Evolutionary conservation across 2,329 filamentous ascomycete genomes (phyloP).

Genomic region (Trichoderma brevicompactum): DNA sequence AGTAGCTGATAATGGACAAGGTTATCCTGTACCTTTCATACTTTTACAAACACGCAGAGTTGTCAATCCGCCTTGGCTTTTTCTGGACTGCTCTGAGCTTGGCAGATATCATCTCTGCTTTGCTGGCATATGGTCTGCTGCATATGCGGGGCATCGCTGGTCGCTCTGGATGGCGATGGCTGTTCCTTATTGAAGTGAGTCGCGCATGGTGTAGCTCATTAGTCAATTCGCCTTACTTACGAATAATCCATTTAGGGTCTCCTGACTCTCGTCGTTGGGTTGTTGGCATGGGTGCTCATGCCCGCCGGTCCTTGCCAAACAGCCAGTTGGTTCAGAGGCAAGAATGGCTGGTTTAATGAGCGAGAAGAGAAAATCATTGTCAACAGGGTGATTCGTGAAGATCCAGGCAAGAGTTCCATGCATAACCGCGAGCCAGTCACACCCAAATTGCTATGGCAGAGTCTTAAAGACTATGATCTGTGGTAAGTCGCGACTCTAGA

Average conservation of each 20-base stretch:
- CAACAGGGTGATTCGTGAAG: conserved; percentile 59
- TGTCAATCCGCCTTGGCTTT: conserved; percentile 66
- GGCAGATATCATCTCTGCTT: conserved; percentile 57
- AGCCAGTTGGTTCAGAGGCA: conserved; percentile 56
- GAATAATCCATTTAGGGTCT: conserved; percentile 23
- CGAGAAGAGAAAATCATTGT: conserved; percentile 60
- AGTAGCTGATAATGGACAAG: conserved; percentile 23
- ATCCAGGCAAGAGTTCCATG: conserved; percentile 63
- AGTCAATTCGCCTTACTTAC: background rate
- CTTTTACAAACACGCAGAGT: conserved; percentile 73
- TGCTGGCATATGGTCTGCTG: conserved; percentile 50
- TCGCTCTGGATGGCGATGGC: conserved; percentile 48
- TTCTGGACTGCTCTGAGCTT: conserved; percentile 72
- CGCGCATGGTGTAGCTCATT: background rate
- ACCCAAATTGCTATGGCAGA: conserved; percentile 52
- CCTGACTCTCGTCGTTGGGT: conserved; percentile 39
- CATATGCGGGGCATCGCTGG: conserved; percentile 45
- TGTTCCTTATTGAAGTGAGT: conserved; percentile 33
- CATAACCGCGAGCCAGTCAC: conserved; percentile 57
- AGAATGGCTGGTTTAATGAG: conserved; percentile 48
- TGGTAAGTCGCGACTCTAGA: conserved; percentile 46
- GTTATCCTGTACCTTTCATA: conserved; percentile 67
- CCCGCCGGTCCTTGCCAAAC: conserved; percentile 48
- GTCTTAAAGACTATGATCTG: conserved; percentile 61
- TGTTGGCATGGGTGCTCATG: conserved; percentile 35